Evolutionary conservation across 2,329 filamentous ascomycete genomes (phyloP), one percentile per base, ranked within the genome.

Genomic region (Beauveria sp.): DNA sequence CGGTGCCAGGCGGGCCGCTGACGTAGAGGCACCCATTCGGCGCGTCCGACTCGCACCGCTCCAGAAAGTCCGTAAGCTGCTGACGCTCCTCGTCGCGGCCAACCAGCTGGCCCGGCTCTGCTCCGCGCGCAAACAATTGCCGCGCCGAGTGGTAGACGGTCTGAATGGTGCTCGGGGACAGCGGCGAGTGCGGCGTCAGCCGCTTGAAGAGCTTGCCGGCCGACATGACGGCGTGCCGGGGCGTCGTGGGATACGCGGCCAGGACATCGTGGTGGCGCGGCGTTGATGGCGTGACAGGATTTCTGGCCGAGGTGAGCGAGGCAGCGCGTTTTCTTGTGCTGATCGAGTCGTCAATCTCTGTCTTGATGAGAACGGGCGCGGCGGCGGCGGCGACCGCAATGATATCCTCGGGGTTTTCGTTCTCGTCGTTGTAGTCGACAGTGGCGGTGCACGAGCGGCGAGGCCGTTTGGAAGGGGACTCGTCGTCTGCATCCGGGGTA

Each of bases 1-100:
- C 95, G 0, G 95, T 99, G 12, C 95, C 95, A 2, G 95, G 95
- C 4, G 95, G 95, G 0, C 95, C 95, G 67, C 93, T 97, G 66
- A 99, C 88, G 71, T 99, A 99, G 57, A 96, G 82, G 70, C 93
- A 98, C 58, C 93, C 92, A 58, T 87, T 86, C 3, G 82, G 83
- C 12, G 78, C 79, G 20, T 83, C 74, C 9, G 82, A 78, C 5
- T 87, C 77, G 66, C 86, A 85, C 56, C 82, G 81, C 45, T 83
- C 77, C 56, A 97, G 80, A 70, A 96, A 97, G 0, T 71, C 74
- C 14, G 79, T 77, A 40, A 98, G 77, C 65, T 92, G 86, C 16
- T 81, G 77, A 46, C 83, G 79, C 70, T 88, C 79, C 70, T 82
- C 77, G 34, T 96, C 90, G 51, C 93, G 86, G 54, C 93, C 93